Evolutionary conservation across 169 alveolate genomes (phyloP).

Genomic region (Ichthyophthirius multifiliis): DNA sequence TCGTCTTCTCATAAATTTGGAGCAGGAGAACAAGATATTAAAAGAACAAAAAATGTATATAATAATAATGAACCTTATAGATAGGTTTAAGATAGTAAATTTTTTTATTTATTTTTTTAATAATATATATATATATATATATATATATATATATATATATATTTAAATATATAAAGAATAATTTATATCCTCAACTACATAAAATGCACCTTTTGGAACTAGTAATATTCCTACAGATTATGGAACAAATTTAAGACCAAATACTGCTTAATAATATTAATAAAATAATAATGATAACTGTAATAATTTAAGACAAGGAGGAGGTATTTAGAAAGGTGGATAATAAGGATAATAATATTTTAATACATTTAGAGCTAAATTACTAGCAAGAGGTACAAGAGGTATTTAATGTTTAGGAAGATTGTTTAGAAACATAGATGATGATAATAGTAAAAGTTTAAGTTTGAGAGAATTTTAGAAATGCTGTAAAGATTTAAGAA

Average conservation of each 20-base stretch:
- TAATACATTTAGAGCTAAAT: constrained; percentile 45
- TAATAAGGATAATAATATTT: neutral
- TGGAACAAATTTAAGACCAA: constrained; percentile 6
- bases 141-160: too few relatives aligned
- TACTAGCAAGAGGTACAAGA: constrained; percentile 61
- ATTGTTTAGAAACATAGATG: constrained; percentile 63
- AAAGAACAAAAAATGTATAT: too few relatives aligned
- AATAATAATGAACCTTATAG: too few relatives aligned
- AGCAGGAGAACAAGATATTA: too few relatives aligned
- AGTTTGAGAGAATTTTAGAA: constrained; percentile 42
- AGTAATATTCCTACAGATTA: constrained; percentile 6
- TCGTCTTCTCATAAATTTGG: too few relatives aligned
- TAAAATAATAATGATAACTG: too few relatives aligned
- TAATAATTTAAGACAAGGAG: too few relatives aligned
- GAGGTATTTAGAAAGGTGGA: neutral
- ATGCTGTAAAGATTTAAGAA: constrained; percentile 42
- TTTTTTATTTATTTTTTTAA: too few relatives aligned
- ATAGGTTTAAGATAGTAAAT: neutral
- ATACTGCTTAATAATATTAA: neutral
- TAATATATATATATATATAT: too few relatives aligned
- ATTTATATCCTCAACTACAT: neutral
- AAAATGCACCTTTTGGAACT: constrained; percentile 33
- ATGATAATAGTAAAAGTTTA: constrained; percentile 44
- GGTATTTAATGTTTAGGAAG: constrained; percentile 66
- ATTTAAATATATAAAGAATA: too few relatives aligned